These are phyloP conservation scores for Lepiota venenata DNA, from an alignment of 768 basidiomycete species.

Conservation along the genomic window DNA sequence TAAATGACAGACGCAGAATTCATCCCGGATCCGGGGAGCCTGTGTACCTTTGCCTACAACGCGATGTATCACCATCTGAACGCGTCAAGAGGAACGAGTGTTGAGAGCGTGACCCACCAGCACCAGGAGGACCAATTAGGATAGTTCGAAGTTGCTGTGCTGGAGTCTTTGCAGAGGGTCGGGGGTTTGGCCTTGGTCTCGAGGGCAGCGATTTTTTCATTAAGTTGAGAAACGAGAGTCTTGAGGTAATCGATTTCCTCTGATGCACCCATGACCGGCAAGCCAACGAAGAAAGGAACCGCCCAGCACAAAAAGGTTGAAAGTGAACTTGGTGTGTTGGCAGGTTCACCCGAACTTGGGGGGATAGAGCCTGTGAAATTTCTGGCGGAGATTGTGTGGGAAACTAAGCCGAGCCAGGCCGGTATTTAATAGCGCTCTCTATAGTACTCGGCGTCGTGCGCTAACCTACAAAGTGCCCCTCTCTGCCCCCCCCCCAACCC, in stretches of 20 bases:
- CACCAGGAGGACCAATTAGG: slow-evolving; percentile 94
- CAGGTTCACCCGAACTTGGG: slow-evolving; percentile 4
- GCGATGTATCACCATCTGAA: slow-evolving; percentile 3
- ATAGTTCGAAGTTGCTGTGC: slow-evolving; percentile 85
- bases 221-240: slow-evolving; percentile 83
- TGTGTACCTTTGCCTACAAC: slow-evolving; percentile 95
- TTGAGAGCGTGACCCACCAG: slow-evolving; percentile 55
- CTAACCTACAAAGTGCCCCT: too few relatives aligned
- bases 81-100: background rate
- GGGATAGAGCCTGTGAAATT: slow-evolving; percentile 4
- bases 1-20: slow-evolving; percentile 96
- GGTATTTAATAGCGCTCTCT: slow-evolving; percentile 21
- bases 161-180: slow-evolving; percentile 48
- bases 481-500: too few relatives aligned
- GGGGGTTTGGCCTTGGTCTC: slow-evolving; percentile 63
- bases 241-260: slow-evolving; percentile 96
- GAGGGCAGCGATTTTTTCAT: slow-evolving; percentile 80
- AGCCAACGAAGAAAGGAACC: slow-evolving; percentile 10
- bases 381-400: slow-evolving; percentile 2
- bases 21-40: slow-evolving; percentile 87
- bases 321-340: slow-evolving; percentile 2
- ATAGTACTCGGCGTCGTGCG: too few relatives aligned
- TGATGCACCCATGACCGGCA: slow-evolving; percentile 49
- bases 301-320: slow-evolving; percentile 11
- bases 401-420: slow-evolving; percentile 6